Evolutionary conservation across 108 stramenopile genomes (phyloP).

Genomic region (Aurantiochytrium sp.): DNA sequence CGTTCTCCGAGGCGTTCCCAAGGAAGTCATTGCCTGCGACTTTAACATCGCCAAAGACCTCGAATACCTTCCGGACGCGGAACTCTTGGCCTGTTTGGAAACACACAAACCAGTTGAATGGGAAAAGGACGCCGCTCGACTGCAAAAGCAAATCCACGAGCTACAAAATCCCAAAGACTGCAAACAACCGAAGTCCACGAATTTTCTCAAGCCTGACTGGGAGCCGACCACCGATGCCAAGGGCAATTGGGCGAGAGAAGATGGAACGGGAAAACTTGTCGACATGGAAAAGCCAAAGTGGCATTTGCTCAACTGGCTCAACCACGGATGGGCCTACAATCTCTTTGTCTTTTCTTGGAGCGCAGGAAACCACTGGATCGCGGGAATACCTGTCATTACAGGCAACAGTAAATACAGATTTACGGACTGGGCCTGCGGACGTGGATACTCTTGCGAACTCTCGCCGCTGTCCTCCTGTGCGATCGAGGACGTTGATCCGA

Average conservation of each 20-base stretch:
- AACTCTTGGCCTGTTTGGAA: not conserved
- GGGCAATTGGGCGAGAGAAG: not conserved
- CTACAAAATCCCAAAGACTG: not conserved
- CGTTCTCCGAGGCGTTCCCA: too few species aligned
- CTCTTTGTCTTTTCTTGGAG: not conserved
- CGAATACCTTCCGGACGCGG: not conserved
- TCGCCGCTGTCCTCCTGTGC: not conserved
- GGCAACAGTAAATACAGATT: not conserved
- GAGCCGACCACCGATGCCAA: not conserved
- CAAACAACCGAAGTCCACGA: not conserved
- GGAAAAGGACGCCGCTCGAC: not conserved
- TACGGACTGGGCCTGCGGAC: not conserved
- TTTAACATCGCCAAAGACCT: not conserved
- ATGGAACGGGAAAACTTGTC: not conserved
- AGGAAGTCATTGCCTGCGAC: not conserved
- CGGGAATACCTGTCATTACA: not conserved
- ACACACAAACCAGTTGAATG: not conserved
- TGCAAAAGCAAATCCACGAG: not conserved
- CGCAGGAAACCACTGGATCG: not conserved
- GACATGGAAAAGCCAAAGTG: not conserved
- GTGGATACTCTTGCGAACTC: not conserved
- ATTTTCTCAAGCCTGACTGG: not conserved
- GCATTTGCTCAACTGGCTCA: not conserved
- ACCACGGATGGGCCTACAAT: slow-evolving; percentile 12
- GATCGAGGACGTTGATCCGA: not conserved